phyloP scores from a whole-genome alignment of 75 land plant genomes.

The Cunninghamia lanceolata region DNA sequence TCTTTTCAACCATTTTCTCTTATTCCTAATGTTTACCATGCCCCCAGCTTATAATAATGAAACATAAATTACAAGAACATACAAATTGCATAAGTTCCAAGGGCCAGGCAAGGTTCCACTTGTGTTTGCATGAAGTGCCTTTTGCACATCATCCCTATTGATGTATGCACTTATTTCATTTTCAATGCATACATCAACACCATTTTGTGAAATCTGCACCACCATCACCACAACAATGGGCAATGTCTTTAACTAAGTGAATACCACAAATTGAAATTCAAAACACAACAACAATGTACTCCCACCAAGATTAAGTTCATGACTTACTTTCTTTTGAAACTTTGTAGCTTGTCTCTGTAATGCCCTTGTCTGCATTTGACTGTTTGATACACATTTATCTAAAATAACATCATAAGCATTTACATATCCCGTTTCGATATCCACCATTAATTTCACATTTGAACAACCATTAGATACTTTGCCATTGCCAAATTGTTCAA shows the following conservation, averaged over 20 bases:
- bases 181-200: slow-evolving; percentile 20
- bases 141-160: no score
- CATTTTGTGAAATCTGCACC: neutral
- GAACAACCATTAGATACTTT: neutral
- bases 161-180: slow-evolving; percentile 8
- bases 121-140: slow-evolving; percentile 41
- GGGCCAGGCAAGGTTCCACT: neutral
- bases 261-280: no score
- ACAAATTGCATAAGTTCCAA: no score
- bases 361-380: neutral
- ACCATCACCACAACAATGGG: no score
- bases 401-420: slow-evolving; percentile 17
- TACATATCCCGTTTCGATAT: neutral
- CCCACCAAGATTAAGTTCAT: neutral
- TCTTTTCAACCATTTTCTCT: no score
- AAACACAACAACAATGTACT: no score
- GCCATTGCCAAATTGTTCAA: neutral
- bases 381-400: neutral
- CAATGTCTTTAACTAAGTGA: no score
- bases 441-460: neutral
- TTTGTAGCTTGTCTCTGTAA: no score
- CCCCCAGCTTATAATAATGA: no score
- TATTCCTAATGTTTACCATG: no score
- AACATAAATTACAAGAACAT: no score
- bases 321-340: neutral